These are phyloP conservation scores for Podila verticillata DNA, from an alignment of 192 early-diverging fungal species.

Conservation along the genomic window DNA sequence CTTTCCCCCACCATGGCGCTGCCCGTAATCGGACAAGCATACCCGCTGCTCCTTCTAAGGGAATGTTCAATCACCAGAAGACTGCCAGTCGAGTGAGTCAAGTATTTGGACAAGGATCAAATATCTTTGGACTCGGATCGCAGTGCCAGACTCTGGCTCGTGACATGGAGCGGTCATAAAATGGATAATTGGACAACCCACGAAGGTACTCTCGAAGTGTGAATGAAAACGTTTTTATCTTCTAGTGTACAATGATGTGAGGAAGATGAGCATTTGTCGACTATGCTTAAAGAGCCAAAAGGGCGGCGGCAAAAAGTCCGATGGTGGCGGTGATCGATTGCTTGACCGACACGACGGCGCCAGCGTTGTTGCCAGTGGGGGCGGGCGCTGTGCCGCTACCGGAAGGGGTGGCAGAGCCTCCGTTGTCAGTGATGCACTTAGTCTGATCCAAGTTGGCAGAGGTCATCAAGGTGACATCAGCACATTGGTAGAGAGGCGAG, in stretches of 20 bases:
- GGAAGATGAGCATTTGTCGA: neutral
- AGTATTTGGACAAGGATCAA: slow-evolving; percentile 6
- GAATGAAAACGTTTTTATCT: neutral
- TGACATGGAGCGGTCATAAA: slow-evolving; percentile 35
- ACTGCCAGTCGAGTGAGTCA: slow-evolving; percentile 22
- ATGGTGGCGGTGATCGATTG: neutral
- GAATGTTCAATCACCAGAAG: neutral
- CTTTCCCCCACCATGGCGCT: too few relatives aligned
- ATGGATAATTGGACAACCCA: neutral
- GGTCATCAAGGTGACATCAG: slow-evolving; percentile 22
- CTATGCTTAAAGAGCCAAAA: neutral
- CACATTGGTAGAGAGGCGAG: slow-evolving; percentile 56
- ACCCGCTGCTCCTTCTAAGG: slow-evolving; percentile 19
- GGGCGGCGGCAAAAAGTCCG: neutral
- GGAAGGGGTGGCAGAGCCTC: slow-evolving; percentile 2
- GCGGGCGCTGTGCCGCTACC: neutral
- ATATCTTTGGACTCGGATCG: slow-evolving; percentile 16
- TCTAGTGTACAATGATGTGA: neutral
- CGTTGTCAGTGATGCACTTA: slow-evolving; percentile 16
- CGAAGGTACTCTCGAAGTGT: neutral
- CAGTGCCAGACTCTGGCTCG: slow-evolving; percentile 17
- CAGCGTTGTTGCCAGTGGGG: neutral
- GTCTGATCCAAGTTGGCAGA: slow-evolving; percentile 24
- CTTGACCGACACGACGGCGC: neutral
- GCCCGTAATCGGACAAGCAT: neutral